Evolutionary conservation across 116 monocot species (phyloP), one percentile per base, ranked within the genome.

Genomic region (Phalaenopsis hybrid): DNA sequence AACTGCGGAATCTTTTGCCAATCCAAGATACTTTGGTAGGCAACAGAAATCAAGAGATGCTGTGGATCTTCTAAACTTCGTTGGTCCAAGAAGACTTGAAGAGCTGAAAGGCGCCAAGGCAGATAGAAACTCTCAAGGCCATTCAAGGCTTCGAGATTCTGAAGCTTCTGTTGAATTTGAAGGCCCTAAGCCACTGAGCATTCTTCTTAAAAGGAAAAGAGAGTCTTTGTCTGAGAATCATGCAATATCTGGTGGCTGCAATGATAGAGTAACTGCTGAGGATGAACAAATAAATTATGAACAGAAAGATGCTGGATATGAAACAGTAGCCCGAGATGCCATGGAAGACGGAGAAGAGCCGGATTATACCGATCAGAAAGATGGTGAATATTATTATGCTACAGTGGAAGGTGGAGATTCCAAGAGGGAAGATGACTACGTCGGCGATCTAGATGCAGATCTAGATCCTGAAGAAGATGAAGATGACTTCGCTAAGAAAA

Each of bases 151-250:
- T 75, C 75, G 77, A 81, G 88, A 85, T 25, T 76, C 79, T 59
- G 91, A 89, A 84, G 74, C 83, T 72, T 72, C 72, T 78, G 41
- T 79, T 72, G 79, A 85, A 78, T 93, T 92, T 81, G 90, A 90
- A 81, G 86, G 92, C 6, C 91, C 93, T 70, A 93, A 88, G 67
- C 85, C 90, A 2, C 77, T 92, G 21, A 90, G 90, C 81, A 77
- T 44, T 37, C 89, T 92, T 84, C 82, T 96, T 44, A 89, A 96
- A 84, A 90, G 85, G 81, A 90, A 92, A 83, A 83, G 89, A 74
- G 86, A 84, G 55, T 77, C 73, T 45, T 37, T 78, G 31, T 43
- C 57, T 33, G 83, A 25, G 48, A 82, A 81, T 75, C 70, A 68
- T 70, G 45, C 49, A 70, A 31, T 21, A 18, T 72, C 80, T 17